A percentile compares a stretch with the other conserved stretches of the same genome.
These are phyloP conservation scores for Chaetomiaceae sp. DNA, from an alignment of 2,329 filamentous ascomycete genomes.

Conservation along the genomic window DNA sequence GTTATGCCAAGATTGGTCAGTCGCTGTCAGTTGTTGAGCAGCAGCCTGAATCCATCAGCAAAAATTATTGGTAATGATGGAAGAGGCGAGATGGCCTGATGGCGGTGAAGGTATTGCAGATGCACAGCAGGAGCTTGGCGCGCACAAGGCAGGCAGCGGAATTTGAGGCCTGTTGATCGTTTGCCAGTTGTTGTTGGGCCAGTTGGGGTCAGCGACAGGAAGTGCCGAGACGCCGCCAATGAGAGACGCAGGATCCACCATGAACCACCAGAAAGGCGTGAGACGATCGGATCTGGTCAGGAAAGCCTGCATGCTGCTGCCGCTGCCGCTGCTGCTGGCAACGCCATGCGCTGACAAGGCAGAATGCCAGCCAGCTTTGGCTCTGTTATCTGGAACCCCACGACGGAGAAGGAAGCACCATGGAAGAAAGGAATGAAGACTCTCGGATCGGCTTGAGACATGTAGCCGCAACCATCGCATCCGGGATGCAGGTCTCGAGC, in stretches of 20 bases:
- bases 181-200: too few species aligned
- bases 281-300: conserved; percentile 2
- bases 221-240: conserved; percentile 15
- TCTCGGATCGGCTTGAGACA: conserved; percentile 5
- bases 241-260: conserved; percentile 1
- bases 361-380: too few species aligned
- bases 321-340: too few species aligned
- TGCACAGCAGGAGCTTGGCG: conserved; percentile 12
- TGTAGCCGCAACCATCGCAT: neutral
- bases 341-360: conserved; percentile 11
- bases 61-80: neutral
- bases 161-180: conserved; percentile 8
- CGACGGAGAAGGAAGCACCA: too few species aligned
- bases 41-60: neutral
- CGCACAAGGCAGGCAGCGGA: neutral
- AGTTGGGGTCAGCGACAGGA: conserved; percentile 3
- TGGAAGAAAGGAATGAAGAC: neutral
- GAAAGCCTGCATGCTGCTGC: conserved; percentile 14
- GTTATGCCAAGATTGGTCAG: conserved; percentile 13
- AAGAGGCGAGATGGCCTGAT: conserved; percentile 4
- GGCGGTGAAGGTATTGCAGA: conserved; percentile 12
- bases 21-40: neutral
- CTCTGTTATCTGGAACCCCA: too few species aligned
- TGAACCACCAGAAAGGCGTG: neutral
- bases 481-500: neutral